Percentiles rank a stretch among this genome's conserved stretches.
These are phyloP conservation scores for Tetrahymena thermophila DNA, from an alignment of 73 alveolate genomes.

Conservation along the genomic window DNA sequence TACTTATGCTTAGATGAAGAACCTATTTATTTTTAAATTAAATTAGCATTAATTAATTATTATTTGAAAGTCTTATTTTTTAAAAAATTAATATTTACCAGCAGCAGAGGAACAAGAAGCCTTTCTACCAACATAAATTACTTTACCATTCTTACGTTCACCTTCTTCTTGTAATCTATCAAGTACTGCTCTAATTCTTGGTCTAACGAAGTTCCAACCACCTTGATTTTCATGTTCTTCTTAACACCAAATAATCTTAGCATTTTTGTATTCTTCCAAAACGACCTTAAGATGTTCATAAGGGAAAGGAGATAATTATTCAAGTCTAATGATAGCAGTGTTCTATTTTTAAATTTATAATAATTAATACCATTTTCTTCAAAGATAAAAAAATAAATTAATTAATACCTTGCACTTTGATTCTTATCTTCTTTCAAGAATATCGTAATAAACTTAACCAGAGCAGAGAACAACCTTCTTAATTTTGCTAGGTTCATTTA, in stretches of 20 bases:
- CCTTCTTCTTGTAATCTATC: constrained; percentile 6
- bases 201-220: constrained; percentile 25
- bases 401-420: constrained; percentile 18
- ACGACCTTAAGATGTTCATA: constrained; percentile 9
- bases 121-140: constrained; percentile 21
- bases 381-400: neutral
- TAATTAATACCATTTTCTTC: neutral
- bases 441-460: constrained; percentile 27
- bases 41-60: neutral
- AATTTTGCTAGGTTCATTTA: neutral
- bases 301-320: constrained; percentile 42
- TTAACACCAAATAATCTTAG: constrained; percentile 27
- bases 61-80: neutral
- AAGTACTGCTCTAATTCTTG: constrained; percentile 10
- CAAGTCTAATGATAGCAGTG: constrained; percentile 28
- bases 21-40: neutral
- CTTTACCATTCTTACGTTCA: neutral
- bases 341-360: neutral
- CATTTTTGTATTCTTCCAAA: constrained; percentile 3
- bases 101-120: constrained; percentile 39
- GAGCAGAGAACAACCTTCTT: constrained; percentile 29
- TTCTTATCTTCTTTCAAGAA: constrained; percentile 17
- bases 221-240: constrained; percentile 41
- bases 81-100: constrained; percentile 1
- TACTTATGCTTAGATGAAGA: neutral